A percentile compares a stretch with the other conserved stretches of the same genome.
phyloP scores from a whole-genome alignment of 2,329 filamentous ascomycete genomes.

The Ophiostoma tasmaniense region DNA sequence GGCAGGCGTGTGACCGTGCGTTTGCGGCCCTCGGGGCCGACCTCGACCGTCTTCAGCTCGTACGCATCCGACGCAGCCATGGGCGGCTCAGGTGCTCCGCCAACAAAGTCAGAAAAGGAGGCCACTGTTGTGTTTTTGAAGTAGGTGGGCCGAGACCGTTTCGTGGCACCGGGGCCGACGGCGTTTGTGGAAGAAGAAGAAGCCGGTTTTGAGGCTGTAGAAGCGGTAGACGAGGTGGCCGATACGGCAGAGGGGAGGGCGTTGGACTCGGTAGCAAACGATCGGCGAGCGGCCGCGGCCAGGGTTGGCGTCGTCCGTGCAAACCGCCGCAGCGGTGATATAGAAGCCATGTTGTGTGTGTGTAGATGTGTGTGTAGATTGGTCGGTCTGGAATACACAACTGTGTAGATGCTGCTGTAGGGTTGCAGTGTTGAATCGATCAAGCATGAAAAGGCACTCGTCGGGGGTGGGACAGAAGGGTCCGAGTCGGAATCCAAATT shows the following conservation, averaged over 20 bases:
- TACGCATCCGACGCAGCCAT: conserved; percentile 48
- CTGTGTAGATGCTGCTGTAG: neutral
- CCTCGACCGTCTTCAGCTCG: conserved; percentile 53
- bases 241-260: conserved; percentile 11
- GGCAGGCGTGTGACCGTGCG: conserved; percentile 67
- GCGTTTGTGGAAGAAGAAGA: conserved; percentile 13
- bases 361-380: neutral
- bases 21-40: conserved; percentile 54
- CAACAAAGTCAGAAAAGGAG: conserved; percentile 51
- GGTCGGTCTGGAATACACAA: neutral
- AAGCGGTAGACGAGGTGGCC: conserved; percentile 15
- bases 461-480: conserved; percentile 8
- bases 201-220: conserved; percentile 19
- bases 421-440: neutral
- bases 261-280: conserved; percentile 38
- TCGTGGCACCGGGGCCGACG: conserved; percentile 16
- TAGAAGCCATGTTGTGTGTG: neutral
- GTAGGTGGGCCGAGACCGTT: conserved; percentile 38
- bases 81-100: conserved; percentile 31
- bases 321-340: conserved; percentile 18
- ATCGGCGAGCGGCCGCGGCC: conserved; percentile 26
- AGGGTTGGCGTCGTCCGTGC: conserved; percentile 1
- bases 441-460: neutral
- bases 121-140: conserved; percentile 52
- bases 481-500: conserved; percentile 5